Evolutionary conservation across 352 stramenopile genomes (phyloP), one percentile per base, ranked within the genome.

Genomic region (Globisporangium takayamanum): DNA sequence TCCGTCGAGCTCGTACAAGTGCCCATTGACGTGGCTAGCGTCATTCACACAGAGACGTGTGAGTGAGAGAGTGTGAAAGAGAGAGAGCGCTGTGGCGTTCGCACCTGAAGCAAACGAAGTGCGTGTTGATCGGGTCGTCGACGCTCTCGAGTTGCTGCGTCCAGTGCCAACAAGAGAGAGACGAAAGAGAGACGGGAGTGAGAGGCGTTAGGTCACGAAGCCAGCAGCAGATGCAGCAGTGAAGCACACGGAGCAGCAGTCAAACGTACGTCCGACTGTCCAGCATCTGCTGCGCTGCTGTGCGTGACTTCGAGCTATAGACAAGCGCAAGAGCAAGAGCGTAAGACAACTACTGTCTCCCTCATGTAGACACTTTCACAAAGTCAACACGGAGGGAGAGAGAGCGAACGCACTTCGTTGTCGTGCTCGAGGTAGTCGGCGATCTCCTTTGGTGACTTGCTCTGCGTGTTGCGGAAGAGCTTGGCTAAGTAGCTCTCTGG

Each of bases 1-100:
- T 25, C 96, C 96, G 70, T 99, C 96, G 45, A 99, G 80, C 68
- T 98, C 95, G 68, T 98, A 98, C 57, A 99, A 62, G 55, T 87
- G 69, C 11, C 87, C 89, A 57, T 98, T 87, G 11, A 98, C 86
- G 53, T 86, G 78, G 50, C 82, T 95, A 46, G 4, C 33, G 33
- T 6, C 33, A 12, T 39, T 12, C 30, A 61, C 33, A 49, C 45
- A 11, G 1, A 52, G 4, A 15, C 33, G 20, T 20, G 26, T 36
- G 1, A 50, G 14, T 7, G 15, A 51, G 26, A 16, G 16, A 30
- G n/a, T 42, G 20, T 36, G 22, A 25, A 1, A 33, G 28, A 3
- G 28, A 33, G 28, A 3, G 28, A 33, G 28, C 5, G 28, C 28
- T 5, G 28, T 6, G 8, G 33, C 33, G 33, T 12, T 8, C 28